phyloP scores from a whole-genome alignment of 1,284 basidiomycete genomes.

The Microbotryum lychnidis-dioicae region DNA sequence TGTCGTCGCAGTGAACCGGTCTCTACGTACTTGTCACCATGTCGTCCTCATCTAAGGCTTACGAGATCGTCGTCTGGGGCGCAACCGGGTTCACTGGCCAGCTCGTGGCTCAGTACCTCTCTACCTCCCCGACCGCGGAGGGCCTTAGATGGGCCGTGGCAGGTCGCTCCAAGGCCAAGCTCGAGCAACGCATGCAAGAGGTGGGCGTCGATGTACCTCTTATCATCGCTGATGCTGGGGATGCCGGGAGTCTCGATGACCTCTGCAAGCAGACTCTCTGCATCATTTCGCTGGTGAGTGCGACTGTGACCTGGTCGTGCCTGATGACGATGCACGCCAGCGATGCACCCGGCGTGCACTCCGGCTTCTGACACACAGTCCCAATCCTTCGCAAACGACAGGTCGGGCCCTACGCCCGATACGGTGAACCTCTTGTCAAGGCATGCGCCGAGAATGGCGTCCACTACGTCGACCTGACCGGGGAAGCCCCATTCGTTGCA shows the following conservation, averaged over 20 bases:
- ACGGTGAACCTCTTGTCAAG: constrained; percentile 31
- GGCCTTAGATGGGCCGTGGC: constrained; percentile 22
- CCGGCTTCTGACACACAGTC: no score
- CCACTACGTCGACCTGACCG: constrained; percentile 32
- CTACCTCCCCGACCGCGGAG: constrained; percentile 1
- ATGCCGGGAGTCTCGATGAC: constrained; percentile 51
- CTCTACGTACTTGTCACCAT: no score
- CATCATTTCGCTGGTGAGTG: constrained; percentile 25
- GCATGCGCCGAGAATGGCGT: constrained; percentile 31
- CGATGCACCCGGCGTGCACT: no score
- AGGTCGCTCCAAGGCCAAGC: constrained; percentile 28
- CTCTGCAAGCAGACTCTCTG: constrained; percentile 52
- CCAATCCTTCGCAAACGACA: not conserved
- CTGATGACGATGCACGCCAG: no score
- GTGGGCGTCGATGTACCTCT: constrained; percentile 12
- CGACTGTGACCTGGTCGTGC: no score
- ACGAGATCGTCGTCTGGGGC: constrained; percentile 31
- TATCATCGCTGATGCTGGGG: constrained; percentile 27
- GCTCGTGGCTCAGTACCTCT: constrained; percentile 29
- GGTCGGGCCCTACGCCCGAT: constrained; percentile 29
- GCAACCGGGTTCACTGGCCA: constrained; percentile 32
- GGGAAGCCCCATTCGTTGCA: constrained; percentile 28
- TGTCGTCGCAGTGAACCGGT: no score
- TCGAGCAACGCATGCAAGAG: constrained; percentile 20
- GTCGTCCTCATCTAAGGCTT: not conserved